Base-by-base conservation (phyloP, 2,329 filamentous ascomycete genomes). In the Pseudogymnoascus sp. region DNA sequence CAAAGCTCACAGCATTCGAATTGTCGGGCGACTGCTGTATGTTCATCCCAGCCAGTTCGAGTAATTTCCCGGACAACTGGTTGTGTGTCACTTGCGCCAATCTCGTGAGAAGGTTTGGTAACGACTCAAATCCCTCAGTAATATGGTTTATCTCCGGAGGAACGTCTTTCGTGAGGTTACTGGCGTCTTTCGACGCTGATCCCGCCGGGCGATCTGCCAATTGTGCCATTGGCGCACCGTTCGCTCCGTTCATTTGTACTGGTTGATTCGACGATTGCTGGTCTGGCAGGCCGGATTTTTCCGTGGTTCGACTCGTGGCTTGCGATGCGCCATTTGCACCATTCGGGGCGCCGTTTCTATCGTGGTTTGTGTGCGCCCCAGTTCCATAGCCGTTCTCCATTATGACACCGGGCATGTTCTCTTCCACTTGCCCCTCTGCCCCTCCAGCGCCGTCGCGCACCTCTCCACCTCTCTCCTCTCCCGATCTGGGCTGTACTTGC, bases 1-100 rank as follows among this genome's bases (percentile, higher is more conserved):
- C 68, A 30, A 69, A 62, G 60, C 75, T 72, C 32, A 75, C 71
- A 4, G 75, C 69, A 64, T 79, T 82, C 37, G 81, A 80, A 63
- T 87, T 86, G 58, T 77, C 69, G 34, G 75, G 73, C 43, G 79
- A 74, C 37, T 77, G 72, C 1, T 83, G 80, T 16, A 87, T 69
- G 25, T 87, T 84, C 70, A 90, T 84, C 62, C 86, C 82, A 30
- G 88, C 84, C 73, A 97, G 76, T 62, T 87, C 83, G 37, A 80
- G 76, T 43, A 97, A 81, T 64, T 88, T 80, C 7, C 89, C 86
- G 57, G 84, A 80, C 32, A 97, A 78, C 60, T 87, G 84, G 70
- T 90, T 90, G 74, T 92, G 92, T 57, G 89, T 91, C 69, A 87
- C 85, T 73, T 97, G 91, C 34, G 90, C 87, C 37, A 94, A 81